A percentile compares a stretch with the other conserved stretches of the same genome.
These are phyloP conservation scores for Magnolia sinica DNA, from an alignment of 164 flowering plant genomes.

Conservation along the genomic window DNA sequence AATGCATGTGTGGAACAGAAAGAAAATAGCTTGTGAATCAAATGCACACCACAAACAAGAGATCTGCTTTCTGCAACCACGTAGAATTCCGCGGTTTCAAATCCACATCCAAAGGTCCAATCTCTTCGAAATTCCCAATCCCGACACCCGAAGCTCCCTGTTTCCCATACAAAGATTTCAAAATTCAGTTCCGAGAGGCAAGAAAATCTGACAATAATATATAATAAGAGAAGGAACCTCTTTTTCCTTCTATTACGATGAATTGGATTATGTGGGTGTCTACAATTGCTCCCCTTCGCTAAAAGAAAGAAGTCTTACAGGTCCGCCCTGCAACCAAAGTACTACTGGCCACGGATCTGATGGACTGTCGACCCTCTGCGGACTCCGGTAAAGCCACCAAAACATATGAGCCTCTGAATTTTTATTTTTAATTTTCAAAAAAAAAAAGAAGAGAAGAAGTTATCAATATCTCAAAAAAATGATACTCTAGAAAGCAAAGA, in stretches of 20 bases:
- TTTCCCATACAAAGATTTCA: not conserved
- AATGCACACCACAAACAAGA: constrained; percentile 48
- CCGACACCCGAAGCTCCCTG: constrained; percentile 66
- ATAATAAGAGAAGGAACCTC: not conserved
- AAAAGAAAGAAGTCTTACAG: constrained; percentile 32
- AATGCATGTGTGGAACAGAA: not conserved
- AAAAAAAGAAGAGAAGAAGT: too few relatives aligned
- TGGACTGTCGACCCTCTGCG: constrained; percentile 38
- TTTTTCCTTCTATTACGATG: not conserved
- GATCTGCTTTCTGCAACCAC: constrained; percentile 63
- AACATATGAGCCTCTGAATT: constrained; percentile 56
- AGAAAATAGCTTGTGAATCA: not conserved
- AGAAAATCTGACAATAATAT: not conserved
- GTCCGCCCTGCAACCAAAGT: constrained; percentile 71
- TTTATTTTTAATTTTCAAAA: too few relatives aligned
- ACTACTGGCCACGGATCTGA: constrained; percentile 50
- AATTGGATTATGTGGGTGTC: not conserved
- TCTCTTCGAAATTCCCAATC: constrained; percentile 54
- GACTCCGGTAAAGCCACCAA: constrained; percentile 62
- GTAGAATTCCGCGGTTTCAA: constrained; percentile 56
- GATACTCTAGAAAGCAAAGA: not conserved
- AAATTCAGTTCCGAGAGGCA: not conserved
- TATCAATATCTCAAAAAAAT: not conserved
- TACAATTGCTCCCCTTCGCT: not conserved
- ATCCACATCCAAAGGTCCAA: constrained; percentile 48